A percentile compares a stretch with the other conserved stretches of the same genome.
phyloP scores from a whole-genome alignment of 2,329 filamentous ascomycete genomes.

The Penicillium sp. region DNA sequence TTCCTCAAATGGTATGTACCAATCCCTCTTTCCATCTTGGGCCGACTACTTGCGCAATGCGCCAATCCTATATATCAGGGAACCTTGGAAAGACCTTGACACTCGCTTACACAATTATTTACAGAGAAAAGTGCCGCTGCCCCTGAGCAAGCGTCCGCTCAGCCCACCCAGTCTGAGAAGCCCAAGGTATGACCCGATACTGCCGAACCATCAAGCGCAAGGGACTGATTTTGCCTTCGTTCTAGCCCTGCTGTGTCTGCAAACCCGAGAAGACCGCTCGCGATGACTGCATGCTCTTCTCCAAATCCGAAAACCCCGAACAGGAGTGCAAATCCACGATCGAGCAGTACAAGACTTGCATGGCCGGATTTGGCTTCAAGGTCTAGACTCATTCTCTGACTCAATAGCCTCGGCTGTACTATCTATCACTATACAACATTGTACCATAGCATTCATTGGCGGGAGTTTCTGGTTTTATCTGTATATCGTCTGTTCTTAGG shows the following conservation, averaged over 20 bases:
- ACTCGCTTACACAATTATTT: conserved; percentile 10
- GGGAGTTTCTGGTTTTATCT: conserved; percentile 16
- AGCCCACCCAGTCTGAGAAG: conserved; percentile 33
- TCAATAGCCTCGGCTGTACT: not conserved
- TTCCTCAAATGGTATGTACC: conserved; percentile 33
- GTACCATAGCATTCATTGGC: conserved; percentile 25
- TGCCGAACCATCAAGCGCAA: not conserved
- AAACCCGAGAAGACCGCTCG: conserved; percentile 88
- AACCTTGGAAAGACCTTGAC: not conserved
- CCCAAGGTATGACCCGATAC: conserved; percentile 34
- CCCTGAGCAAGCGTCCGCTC: conserved; percentile 17
- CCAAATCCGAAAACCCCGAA: conserved; percentile 70
- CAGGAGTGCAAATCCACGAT: conserved; percentile 82
- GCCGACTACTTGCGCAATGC: conserved; percentile 12
- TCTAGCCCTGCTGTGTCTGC: conserved; percentile 93
- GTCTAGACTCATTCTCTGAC: conserved; percentile 31
- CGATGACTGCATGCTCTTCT: conserved; percentile 99
- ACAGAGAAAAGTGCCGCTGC: conserved; percentile 24
- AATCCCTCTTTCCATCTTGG: not conserved
- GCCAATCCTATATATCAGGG: conserved; percentile 2
- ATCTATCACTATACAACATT: conserved; percentile 13
- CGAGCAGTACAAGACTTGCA: conserved; percentile 83
- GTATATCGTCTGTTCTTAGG: conserved; percentile 4
- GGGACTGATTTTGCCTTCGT: conserved; percentile 1
- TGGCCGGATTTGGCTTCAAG: conserved; percentile 90